phyloP scores from a whole-genome alignment of 2,329 filamentous ascomycete species.

The Fusarium sp. region DNA sequence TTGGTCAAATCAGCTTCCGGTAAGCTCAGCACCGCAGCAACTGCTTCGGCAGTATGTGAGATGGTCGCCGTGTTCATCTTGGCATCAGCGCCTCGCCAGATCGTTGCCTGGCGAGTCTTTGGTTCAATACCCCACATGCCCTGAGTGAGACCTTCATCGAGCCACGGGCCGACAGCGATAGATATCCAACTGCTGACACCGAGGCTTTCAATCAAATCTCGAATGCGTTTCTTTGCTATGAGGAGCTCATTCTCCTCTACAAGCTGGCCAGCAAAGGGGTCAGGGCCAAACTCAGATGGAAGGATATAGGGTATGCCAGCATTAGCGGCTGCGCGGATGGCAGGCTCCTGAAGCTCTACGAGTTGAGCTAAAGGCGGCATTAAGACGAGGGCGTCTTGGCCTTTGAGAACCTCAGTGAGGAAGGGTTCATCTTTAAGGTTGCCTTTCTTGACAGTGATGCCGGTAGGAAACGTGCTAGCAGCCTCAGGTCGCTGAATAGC shows the following conservation, averaged over 20 bases:
- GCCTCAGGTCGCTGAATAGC: conserved; percentile 16
- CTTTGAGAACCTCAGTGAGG: conserved; percentile 6
- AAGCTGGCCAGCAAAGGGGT: conserved; percentile 12
- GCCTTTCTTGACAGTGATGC: conserved; percentile 4
- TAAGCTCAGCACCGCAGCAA: conserved; percentile 14
- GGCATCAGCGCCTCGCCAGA: conserved; percentile 1
- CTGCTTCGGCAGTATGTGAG: conserved; percentile 5
- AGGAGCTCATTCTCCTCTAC: conserved; percentile 24
- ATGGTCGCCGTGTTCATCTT: conserved; percentile 12
- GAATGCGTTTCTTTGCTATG: conserved; percentile 16
- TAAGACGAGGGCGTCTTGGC: conserved; percentile 18
- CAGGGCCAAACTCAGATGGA: conserved; percentile 22
- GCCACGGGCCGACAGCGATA: conserved; percentile 11
- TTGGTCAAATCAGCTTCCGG: not conserved
- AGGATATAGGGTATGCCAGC: not conserved
- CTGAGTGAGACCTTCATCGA: conserved; percentile 11
- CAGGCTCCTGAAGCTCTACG: conserved; percentile 19
- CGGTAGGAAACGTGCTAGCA: conserved; percentile 6
- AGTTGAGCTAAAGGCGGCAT: conserved; percentile 24
- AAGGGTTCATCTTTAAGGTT: conserved; percentile 17
- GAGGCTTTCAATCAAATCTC: conserved; percentile 19
- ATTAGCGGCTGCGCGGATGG: conserved; percentile 13
- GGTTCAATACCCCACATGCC: conserved; percentile 24
- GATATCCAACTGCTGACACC: conserved; percentile 28
- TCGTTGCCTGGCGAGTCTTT: conserved; percentile 8